Evolutionary conservation across 1,139 yeast species (phyloP), one percentile per base, ranked within the genome.

Genomic region (Chernovozyma sophiae-reginae): DNA sequence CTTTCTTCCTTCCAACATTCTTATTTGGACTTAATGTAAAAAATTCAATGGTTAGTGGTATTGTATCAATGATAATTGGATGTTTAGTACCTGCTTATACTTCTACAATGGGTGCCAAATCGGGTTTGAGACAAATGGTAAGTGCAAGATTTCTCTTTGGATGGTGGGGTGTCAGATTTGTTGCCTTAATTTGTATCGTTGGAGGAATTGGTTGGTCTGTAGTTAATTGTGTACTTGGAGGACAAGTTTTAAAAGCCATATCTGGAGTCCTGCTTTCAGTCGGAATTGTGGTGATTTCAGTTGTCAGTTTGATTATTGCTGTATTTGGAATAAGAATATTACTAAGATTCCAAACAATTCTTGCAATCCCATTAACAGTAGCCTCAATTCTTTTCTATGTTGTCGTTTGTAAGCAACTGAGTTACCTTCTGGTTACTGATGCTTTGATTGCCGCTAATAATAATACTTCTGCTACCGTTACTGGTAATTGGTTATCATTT

Each of bases 161-260:
- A 3, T 54, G 53, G 42, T 65, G 70, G 70, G 64, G 63, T 2
- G 65, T 64, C 13, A 59, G 60, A 43, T 45, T 63, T 22, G 62
- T 65, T 3, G 58, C 67, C 4, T 30, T 65, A 4, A 49, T 65
- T 18, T 56, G 65, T 39, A 58, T 64, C 18, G 49, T 65, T 28
- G 68, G 70, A n/a, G 63, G 60, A 4, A 45, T 61, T 17, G 72
- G 72, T 3, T 66, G 72, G 72, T 62, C 69, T 2, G 64, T 65
- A 30, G 68, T 65, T 3, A 65, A 65, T 40, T 60, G 66, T 39
- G 68, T 65, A 4, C 47, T 65, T 17, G 71, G 70, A 12, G 70
- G 70, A 5, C 61, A 65, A 41, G 53, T 65, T 6, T 49, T 65
- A 25, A 48, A 54, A 6, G 56, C 67, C 3, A 50, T 63, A 23